These are phyloP conservation scores for Verticillium isaacii DNA, from an alignment of 2,329 filamentous ascomycete species.

Conservation along the genomic window DNA sequence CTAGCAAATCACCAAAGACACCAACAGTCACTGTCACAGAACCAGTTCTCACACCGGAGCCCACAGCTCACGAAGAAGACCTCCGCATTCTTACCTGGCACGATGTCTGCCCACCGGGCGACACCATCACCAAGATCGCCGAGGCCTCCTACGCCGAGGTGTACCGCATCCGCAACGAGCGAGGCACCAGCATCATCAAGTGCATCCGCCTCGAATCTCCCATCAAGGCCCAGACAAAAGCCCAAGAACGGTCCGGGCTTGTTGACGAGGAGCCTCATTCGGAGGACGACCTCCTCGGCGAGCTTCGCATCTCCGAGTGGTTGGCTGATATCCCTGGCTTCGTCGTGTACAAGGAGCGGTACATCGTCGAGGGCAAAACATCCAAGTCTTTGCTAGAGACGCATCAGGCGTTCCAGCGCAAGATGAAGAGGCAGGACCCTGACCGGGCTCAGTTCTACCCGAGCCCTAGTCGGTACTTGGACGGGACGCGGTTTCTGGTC, in stretches of 20 bases:
- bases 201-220: constrained; percentile 55
- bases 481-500: constrained; percentile 54
- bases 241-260: constrained; percentile 47
- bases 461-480: constrained; percentile 54
- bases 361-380: constrained; percentile 53
- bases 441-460: constrained; percentile 57
- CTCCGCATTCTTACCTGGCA: constrained; percentile 49
- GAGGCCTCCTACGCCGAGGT: constrained; percentile 65
- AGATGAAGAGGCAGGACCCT: constrained; percentile 49
- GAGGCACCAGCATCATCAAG: constrained; percentile 61
- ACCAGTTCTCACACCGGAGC: not conserved
- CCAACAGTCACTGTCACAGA: not conserved
- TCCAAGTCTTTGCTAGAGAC: constrained; percentile 51
- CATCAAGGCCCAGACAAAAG: constrained; percentile 53
- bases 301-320: constrained; percentile 59
- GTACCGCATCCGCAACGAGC: constrained; percentile 55
- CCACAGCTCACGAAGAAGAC: constrained; percentile 1
- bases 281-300: constrained; percentile 50
- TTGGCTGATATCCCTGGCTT: constrained; percentile 61
- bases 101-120: constrained; percentile 49
- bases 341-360: constrained; percentile 61
- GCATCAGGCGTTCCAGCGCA: constrained; percentile 53
- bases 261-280: constrained; percentile 56
- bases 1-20: not conserved
- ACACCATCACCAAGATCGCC: constrained; percentile 57